These are phyloP conservation scores for Cytauxzoon felis DNA, from an alignment of 169 alveolate genomes.

Conservation along the genomic window DNA sequence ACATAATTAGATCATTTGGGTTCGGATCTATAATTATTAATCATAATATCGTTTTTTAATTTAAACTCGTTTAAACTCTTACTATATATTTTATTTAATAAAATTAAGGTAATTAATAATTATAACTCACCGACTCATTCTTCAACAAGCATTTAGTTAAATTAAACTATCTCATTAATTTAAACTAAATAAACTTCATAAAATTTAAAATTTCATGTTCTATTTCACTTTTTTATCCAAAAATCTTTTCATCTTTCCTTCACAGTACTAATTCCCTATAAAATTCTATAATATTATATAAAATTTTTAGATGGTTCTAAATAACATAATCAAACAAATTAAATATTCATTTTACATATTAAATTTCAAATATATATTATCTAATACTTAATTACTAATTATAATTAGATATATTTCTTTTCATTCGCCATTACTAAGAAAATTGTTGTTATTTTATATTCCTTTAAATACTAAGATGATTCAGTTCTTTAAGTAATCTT, in stretches of 20 bases:
- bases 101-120: too few relatives aligned
- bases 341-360: constrained; percentile 17
- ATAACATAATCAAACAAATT: constrained; percentile 15
- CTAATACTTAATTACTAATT: background rate
- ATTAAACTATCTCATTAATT: too few relatives aligned
- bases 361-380: background rate
- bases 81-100: too few relatives aligned
- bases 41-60: too few relatives aligned
- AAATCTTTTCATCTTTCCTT: background rate
- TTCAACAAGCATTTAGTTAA: too few relatives aligned
- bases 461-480: constrained; percentile 44
- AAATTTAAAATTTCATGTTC: background rate
- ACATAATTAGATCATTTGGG: too few relatives aligned
- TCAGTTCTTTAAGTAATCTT: constrained; percentile 36
- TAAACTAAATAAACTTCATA: too few relatives aligned
- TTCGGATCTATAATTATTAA: too few relatives aligned
- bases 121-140: too few relatives aligned
- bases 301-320: constrained; percentile 38
- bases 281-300: constrained; percentile 25
- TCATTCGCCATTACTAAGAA: constrained; percentile 48
- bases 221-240: background rate
- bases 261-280: constrained; percentile 1
- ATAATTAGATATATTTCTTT: constrained; percentile 15
- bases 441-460: constrained; percentile 33
- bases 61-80: too few relatives aligned